Evolutionary conservation across 2,329 filamentous ascomycete species (phyloP).

Genomic region (Sordariomycetes sp.): DNA sequence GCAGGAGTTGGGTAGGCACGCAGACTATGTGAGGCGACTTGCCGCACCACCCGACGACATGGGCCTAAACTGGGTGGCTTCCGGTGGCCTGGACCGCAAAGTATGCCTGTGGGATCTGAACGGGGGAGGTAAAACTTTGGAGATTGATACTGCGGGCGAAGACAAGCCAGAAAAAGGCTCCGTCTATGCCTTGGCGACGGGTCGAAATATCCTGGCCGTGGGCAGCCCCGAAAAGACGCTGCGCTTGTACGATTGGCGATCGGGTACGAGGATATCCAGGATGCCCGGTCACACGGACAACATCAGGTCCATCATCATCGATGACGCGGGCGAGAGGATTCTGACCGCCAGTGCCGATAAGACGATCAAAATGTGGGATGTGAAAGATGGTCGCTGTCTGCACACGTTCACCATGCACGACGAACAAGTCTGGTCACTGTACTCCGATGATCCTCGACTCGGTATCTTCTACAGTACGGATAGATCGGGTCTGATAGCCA

Average conservation of each 20-base stretch:
- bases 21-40: slow-evolving; percentile 93
- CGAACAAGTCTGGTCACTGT: slow-evolving; percentile 93
- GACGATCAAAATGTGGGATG: slow-evolving; percentile 96
- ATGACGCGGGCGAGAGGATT: slow-evolving; percentile 79
- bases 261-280: slow-evolving; percentile 86
- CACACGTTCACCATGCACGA: slow-evolving; percentile 99
- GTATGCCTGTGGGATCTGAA: slow-evolving; percentile 91
- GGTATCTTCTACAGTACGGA: slow-evolving; percentile 93
- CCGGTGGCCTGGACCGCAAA: slow-evolving; percentile 85
- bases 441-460: slow-evolving; percentile 76
- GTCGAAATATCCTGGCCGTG: slow-evolving; percentile 74
- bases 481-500: slow-evolving; percentile 85
- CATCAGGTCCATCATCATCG: slow-evolving; percentile 83
- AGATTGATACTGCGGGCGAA: slow-evolving; percentile 77
- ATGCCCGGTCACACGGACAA: slow-evolving; percentile 96
- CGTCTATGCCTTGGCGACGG: slow-evolving; percentile 80
- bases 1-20: slow-evolving; percentile 80
- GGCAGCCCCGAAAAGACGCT: slow-evolving; percentile 92
- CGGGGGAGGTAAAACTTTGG: slow-evolving; percentile 74
- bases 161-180: slow-evolving; percentile 86
- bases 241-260: slow-evolving; percentile 81
- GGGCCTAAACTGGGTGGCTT: slow-evolving; percentile 78
- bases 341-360: slow-evolving; percentile 93
- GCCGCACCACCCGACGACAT: slow-evolving; percentile 58
- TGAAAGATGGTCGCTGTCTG: slow-evolving; percentile 91